Conservation (phyloP, 1,284 basidiomycete genomes). For the Cerioporus squamosus region DNA sequence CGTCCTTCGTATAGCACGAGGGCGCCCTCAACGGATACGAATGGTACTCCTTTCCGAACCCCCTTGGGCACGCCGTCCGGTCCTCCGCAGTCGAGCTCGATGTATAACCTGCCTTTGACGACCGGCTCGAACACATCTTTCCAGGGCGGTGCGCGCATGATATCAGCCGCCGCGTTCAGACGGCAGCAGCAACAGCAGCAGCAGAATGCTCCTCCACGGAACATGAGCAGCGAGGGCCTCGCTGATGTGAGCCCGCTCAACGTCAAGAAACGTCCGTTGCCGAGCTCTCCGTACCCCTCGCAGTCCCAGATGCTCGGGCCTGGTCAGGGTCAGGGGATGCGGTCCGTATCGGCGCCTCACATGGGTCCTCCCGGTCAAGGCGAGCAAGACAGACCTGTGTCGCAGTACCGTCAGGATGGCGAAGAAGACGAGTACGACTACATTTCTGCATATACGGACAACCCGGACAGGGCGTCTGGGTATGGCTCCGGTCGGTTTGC, state of each 20-base stretch:
- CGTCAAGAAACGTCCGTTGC: constrained; percentile 52
- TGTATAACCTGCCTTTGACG: constrained; percentile 30
- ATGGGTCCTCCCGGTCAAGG: neutral
- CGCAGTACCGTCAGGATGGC: constrained; percentile 29
- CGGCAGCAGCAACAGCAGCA: constrained; percentile 42
- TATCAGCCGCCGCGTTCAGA: constrained; percentile 77
- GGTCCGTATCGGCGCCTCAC: constrained; percentile 22
- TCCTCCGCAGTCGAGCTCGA: constrained; percentile 16
- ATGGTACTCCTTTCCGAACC: constrained; percentile 38
- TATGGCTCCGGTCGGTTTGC: constrained; percentile 19
- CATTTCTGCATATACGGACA: constrained; percentile 49
- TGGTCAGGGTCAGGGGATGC: constrained; percentile 17
- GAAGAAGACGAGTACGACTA: constrained; percentile 60
- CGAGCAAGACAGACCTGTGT: constrained; percentile 11
- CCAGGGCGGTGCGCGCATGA: constrained; percentile 51
- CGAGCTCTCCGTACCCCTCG: constrained; percentile 42
- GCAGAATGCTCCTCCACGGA: constrained; percentile 27
- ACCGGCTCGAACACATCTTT: constrained; percentile 42
- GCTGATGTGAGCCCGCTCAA: constrained; percentile 52
- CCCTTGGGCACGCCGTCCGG: constrained; percentile 42
- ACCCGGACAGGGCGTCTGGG: constrained; percentile 8
- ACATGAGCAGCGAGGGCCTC: constrained; percentile 22
- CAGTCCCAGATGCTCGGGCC: constrained; percentile 23
- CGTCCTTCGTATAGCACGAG: constrained; percentile 9
- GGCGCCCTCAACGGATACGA: constrained; percentile 36